Conservation (phyloP, 164 flowering plant species). For the Litsea cubeba region DNA sequence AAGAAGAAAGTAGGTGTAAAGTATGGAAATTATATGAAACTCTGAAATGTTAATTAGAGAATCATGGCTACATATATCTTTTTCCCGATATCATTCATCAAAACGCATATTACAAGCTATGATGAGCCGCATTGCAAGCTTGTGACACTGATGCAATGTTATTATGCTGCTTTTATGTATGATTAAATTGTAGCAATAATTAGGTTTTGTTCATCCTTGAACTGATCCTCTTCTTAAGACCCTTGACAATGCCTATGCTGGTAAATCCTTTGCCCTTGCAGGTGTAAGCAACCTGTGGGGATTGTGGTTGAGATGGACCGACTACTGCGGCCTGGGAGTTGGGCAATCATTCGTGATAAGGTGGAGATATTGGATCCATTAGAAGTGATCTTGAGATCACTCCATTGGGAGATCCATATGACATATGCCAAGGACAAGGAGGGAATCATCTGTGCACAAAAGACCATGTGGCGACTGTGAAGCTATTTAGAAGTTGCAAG, state of each 20-base stretch:
- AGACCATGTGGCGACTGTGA: slow-evolving; percentile 77
- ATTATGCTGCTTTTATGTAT: not conserved
- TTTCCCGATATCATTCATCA: not conserved
- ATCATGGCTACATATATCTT: not conserved
- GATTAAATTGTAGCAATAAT: not conserved
- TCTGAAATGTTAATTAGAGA: too few relatives aligned
- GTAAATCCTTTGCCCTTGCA: slow-evolving; percentile 20
- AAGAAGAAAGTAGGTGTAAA: too few relatives aligned
- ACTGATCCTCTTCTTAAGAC: not conserved
- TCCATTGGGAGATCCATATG: slow-evolving; percentile 89
- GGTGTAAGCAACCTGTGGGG: slow-evolving; percentile 74
- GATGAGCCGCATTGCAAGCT: not conserved
- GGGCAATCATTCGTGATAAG: slow-evolving; percentile 79
- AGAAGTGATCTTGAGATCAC: slow-evolving; percentile 59
- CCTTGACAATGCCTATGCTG: not conserved
- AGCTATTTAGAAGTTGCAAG: not conserved
- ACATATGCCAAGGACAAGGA: slow-evolving; percentile 65
- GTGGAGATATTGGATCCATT: slow-evolving; percentile 67
- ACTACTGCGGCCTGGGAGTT: slow-evolving; percentile 76
- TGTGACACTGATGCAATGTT: not conserved
- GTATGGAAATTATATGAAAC: too few relatives aligned
- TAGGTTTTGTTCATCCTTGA: not conserved
- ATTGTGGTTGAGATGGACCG: slow-evolving; percentile 96
- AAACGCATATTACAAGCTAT: not conserved
- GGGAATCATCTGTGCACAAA: slow-evolving; percentile 78